Base-by-base conservation (phyloP, 768 basidiomycete genomes). In the Tulasnella sp. region DNA sequence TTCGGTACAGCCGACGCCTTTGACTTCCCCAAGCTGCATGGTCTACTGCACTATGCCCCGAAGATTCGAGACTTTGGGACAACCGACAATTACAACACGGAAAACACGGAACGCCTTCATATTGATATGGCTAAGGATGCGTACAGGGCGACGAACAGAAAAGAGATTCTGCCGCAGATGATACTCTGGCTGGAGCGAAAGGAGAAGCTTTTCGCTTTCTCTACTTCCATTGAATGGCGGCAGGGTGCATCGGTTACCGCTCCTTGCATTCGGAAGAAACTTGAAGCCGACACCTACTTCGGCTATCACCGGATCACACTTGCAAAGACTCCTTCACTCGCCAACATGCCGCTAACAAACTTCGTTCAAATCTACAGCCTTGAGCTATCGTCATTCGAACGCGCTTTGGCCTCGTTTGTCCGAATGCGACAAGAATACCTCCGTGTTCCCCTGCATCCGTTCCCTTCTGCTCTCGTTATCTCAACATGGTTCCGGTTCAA, bases 11-110 rank as follows among this genome's bases (percentile, higher is more conserved):
- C 22, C 3, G 70, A 41, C 12, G 74, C 81, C 44, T 83, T 83
- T 76, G 78, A 81, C 34, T 77, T 83, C 12, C 81, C 81, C 0
- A 84, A 83, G 62, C 69, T 81, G 2, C 81, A 82, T 69, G 77
- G 72, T 7, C 32, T 78, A 6, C 32, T 66, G 0, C 80, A 82
- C 42, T 82, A 82, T 69, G 39, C 63, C 0, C n/a, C 72, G 0
- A 62, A 66, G 0, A 81, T 83, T 19, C 62, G 66, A 3, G 41
- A 36, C 1, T 79, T 78, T 66, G 83, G 82, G 0, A 78, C 77
- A 7, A 74, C 77, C 0, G 80, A 81, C 67, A 80, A 79, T 66
- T 80, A 76, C 75, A 80, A 80, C 71, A 82, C 79, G 0, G 82
- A 84, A 73, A 32, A 59, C 0, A 73, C 79, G 0, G 82, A 84